These are phyloP conservation scores for Coniferiporia weirii DNA, from an alignment of 1,284 basidiomycete genomes.

Conservation along the genomic window DNA sequence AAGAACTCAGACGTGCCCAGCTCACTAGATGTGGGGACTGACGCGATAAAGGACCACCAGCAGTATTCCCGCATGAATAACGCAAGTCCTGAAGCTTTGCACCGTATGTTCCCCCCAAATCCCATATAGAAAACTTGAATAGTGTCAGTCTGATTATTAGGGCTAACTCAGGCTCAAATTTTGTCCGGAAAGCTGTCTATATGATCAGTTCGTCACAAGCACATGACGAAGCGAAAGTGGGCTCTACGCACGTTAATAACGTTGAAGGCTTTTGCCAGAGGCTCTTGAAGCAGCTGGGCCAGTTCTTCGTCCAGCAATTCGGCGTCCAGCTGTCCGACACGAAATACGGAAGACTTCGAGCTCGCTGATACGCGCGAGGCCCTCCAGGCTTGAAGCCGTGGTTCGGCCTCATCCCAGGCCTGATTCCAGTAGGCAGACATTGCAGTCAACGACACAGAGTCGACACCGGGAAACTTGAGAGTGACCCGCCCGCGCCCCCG, in stretches of 20 bases:
- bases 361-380: constrained; percentile 30
- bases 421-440: constrained; percentile 41
- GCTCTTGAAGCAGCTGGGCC: constrained; percentile 76
- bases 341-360: constrained; percentile 47
- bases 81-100: constrained; percentile 85
- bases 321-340: constrained; percentile 92
- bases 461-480: no score
- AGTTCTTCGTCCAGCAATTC: constrained; percentile 91
- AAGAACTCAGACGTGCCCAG: constrained; percentile 16
- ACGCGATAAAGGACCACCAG: constrained; percentile 31
- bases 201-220: constrained; percentile 5
- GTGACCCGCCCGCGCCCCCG: no score
- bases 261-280: constrained; percentile 72
- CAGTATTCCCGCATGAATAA: constrained; percentile 37
- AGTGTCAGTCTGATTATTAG: constrained; percentile 74
- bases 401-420: constrained; percentile 58
- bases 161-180: constrained; percentile 77
- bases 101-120: constrained; percentile 82
- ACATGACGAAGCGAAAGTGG: neutral
- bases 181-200: constrained; percentile 58
- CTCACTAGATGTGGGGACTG: constrained; percentile 21
- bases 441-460: no score
- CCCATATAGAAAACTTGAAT: constrained; percentile 84
- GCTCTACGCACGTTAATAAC: constrained; percentile 56
- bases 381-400: constrained; percentile 44